These are phyloP conservation scores for Sicyos edulis DNA, from an alignment of 306 rosid genomes.

Conservation along the genomic window DNA sequence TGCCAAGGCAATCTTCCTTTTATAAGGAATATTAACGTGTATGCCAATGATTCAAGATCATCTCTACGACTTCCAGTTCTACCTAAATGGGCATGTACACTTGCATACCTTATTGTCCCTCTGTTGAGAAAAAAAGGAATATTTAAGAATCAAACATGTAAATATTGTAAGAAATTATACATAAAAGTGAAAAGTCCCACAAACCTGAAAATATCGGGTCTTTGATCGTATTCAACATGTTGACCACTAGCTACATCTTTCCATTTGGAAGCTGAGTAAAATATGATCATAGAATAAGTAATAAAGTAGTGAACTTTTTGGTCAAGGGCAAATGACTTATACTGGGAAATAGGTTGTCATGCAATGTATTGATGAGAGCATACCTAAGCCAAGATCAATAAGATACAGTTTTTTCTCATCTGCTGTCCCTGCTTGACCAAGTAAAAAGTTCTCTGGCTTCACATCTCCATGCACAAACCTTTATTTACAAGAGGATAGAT, in stretches of 20 bases:
- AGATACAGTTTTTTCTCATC: constrained; percentile 91
- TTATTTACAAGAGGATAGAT: constrained; percentile 16
- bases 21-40: constrained; percentile 82
- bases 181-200: constrained; percentile 14
- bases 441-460: constrained; percentile 91
- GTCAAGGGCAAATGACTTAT: neutral
- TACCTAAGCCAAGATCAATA: constrained; percentile 91
- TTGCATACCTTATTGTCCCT: constrained; percentile 94
- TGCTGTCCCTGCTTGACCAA: constrained; percentile 81
- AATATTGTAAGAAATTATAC: neutral
- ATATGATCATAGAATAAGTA: constrained; percentile 11
- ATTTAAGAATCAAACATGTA: constrained; percentile 10
- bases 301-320: neutral
- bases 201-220: constrained; percentile 93
- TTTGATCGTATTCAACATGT: constrained; percentile 88
- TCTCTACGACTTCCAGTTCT: constrained; percentile 94
- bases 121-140: constrained; percentile 33
- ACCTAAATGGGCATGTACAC: constrained; percentile 96
- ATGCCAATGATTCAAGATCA: constrained; percentile 87
- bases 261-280: constrained; percentile 82
- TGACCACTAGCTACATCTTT: constrained; percentile 74
- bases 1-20: constrained; percentile 96
- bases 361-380: constrained; percentile 20
- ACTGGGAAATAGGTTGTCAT: neutral
- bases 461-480: constrained; percentile 98